Base-by-base conservation (phyloP, 768 basidiomycete genomes). In the Gyrodon lividus region DNA sequence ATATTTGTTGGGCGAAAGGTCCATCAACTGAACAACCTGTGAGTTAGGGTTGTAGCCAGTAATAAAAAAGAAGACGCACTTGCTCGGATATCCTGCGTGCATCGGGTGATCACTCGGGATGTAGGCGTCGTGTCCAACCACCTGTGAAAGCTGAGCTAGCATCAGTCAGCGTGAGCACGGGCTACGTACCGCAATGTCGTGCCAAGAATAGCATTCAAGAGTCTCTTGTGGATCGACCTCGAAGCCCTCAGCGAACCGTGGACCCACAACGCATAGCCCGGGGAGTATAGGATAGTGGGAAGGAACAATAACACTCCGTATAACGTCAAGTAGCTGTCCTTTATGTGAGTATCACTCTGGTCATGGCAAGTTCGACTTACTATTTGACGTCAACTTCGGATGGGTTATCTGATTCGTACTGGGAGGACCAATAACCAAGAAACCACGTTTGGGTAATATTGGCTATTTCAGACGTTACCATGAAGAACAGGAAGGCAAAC, bases 171-270 rank as follows among this genome's bases (percentile, higher is more conserved):
- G 35, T 26, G 24, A 43, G 16, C 22, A 28, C 16, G 16, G 76
- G 76, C 3, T 26, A 79, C 72, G 72, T 71, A 85, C 63, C 84
- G 79, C 31, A 87, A 61, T 1, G 86, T 86, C 4, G 83, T 79
- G 4, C 81, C 75, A 10, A 87, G 62, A 1, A 87, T 59, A 14
- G 84, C 76, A 26, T 74, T 64, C 4, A 86, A 52, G 0, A 89
- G 72, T 47, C 73, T 66, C 20, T 61, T 60, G 59, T 87, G 84
- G 22, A 87, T 79, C 6, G 53, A 63, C 46, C 74, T 69, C 1
- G 83, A 83, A 2, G 85, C 84, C 47, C 80, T 69, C 50, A 83
- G 59, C 1, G 70, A 59, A 2, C 82, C 84, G 34, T 65, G 67
- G n/a, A 77, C 67, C 58, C 75, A 84, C 5, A 76, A 47, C 17